Percentiles rank a stretch among this genome's conserved stretches.
phyloP scores from a whole-genome alignment of 164 flowering plant species.

The Vitis amurensis region DNA sequence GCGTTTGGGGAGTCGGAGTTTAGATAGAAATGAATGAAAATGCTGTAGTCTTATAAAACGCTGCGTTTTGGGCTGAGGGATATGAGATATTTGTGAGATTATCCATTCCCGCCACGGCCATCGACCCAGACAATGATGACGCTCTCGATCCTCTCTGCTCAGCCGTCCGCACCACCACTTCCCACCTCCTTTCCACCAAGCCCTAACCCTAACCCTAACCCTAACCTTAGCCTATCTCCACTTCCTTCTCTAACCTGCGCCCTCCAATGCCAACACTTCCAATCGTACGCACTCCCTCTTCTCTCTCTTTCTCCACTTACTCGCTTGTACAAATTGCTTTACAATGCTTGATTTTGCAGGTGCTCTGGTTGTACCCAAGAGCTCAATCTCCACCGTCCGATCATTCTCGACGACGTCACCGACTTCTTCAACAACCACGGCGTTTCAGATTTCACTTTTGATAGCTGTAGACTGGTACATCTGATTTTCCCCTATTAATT shows the following conservation, averaged over 20 bases:
- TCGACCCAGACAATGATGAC: slow-evolving; percentile 2
- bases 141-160: not conserved
- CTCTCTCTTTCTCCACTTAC: not conserved
- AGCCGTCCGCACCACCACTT: not conserved
- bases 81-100: not conserved
- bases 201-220: slow-evolving; percentile 15
- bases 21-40: too few relatives aligned
- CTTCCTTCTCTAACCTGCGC: not conserved
- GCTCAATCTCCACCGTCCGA: slow-evolving; percentile 71
- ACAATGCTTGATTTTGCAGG: not conserved
- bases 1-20: too few relatives aligned
- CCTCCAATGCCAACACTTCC: too few relatives aligned
- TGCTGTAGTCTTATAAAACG: too few relatives aligned
- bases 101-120: too few relatives aligned
- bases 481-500: not conserved
- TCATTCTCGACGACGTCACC: slow-evolving; percentile 51
- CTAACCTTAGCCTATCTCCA: too few relatives aligned
- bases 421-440: slow-evolving; percentile 63
- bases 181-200: not conserved
- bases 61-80: too few relatives aligned
- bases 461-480: slow-evolving; percentile 63
- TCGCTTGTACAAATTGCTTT: not conserved
- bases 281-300: not conserved
- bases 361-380: slow-evolving; percentile 76
- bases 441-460: slow-evolving; percentile 61